These are phyloP conservation scores for Exophiala bonariae DNA, from an alignment of 2,329 filamentous ascomycete genomes.

Conservation along the genomic window DNA sequence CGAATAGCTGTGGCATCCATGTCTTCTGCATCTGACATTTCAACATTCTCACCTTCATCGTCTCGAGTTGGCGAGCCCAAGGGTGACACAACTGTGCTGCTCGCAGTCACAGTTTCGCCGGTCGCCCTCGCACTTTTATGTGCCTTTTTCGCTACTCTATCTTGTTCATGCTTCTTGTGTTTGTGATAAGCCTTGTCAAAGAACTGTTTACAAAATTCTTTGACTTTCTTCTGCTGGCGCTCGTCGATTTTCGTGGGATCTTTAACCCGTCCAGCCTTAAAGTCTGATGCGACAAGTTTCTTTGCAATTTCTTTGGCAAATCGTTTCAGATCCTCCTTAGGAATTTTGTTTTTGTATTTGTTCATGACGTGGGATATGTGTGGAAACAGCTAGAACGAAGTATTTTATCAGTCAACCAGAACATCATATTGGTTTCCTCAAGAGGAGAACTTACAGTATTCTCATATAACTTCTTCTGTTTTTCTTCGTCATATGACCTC, in stretches of 20 bases:
- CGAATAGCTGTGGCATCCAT: slow-evolving; percentile 39
- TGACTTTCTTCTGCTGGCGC: slow-evolving; percentile 79
- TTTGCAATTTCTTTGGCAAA: slow-evolving; percentile 73
- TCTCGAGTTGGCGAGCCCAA: slow-evolving; percentile 29
- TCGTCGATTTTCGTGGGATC: slow-evolving; percentile 76
- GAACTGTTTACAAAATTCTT: slow-evolving; percentile 78
- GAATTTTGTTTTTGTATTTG: slow-evolving; percentile 83
- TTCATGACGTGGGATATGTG: slow-evolving; percentile 83
- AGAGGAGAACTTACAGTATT: slow-evolving; percentile 68
- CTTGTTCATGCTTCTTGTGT: slow-evolving; percentile 67
- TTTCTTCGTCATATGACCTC: slow-evolving; percentile 62
- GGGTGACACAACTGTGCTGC: slow-evolving; percentile 23
- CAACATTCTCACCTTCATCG: slow-evolving; percentile 34
- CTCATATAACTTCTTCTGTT: slow-evolving; percentile 93
- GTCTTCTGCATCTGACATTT: slow-evolving; percentile 44
- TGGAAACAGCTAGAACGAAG: slow-evolving; percentile 66
- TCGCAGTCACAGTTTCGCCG: slow-evolving; percentile 21
- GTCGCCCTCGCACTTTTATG: slow-evolving; percentile 30
- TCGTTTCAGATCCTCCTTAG: slow-evolving; percentile 71
- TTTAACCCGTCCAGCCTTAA: slow-evolving; percentile 81
- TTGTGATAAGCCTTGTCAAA: slow-evolving; percentile 84
- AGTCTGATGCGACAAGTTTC: slow-evolving; percentile 88
- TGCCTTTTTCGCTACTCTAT: slow-evolving; percentile 53
- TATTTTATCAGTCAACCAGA: slow-evolving; percentile 20
- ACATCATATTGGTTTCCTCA: too few species aligned